Evolutionary conservation across 257 asterid species (phyloP).

Genomic region (Solanum clarkiae): DNA sequence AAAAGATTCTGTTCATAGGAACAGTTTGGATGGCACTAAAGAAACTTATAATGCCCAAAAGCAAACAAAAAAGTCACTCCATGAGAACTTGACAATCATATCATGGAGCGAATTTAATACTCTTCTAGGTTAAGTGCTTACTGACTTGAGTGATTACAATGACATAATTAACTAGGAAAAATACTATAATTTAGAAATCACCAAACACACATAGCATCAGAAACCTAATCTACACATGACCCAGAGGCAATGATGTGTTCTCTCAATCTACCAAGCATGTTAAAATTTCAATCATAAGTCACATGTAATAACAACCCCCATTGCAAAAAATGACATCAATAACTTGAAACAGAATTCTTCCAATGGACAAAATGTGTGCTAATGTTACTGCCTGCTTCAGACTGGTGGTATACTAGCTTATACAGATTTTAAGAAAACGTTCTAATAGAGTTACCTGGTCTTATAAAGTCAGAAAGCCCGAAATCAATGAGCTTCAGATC

Average conservation of each 20-base stretch:
- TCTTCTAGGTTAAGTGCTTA: not conserved
- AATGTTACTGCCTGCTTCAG: not conserved
- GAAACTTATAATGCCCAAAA: not conserved
- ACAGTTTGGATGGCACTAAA: not conserved
- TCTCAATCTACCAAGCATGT: not conserved
- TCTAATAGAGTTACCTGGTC: constrained; percentile 46
- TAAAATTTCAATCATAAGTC: not conserved
- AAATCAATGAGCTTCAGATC: constrained; percentile 94
- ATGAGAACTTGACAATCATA: not conserved
- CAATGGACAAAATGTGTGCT: not conserved
- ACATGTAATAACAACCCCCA: not conserved
- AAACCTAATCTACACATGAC: not conserved
- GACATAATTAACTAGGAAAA: not conserved
- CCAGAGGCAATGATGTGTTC: not conserved
- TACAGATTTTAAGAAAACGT: not conserved
- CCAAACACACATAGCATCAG: not conserved
- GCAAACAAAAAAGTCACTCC: not conserved
- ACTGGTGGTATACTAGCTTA: not conserved
- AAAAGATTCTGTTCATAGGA: not conserved
- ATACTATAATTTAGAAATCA: not conserved
- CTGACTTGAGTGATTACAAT: not conserved
- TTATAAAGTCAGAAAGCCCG: constrained; percentile 92
- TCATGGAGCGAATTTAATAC: not conserved
- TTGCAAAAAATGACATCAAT: not conserved
- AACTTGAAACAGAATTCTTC: not conserved